Evolutionary conservation across 192 early-diverging fungal genomes (phyloP).

Genomic region (Coemansia sp.): DNA sequence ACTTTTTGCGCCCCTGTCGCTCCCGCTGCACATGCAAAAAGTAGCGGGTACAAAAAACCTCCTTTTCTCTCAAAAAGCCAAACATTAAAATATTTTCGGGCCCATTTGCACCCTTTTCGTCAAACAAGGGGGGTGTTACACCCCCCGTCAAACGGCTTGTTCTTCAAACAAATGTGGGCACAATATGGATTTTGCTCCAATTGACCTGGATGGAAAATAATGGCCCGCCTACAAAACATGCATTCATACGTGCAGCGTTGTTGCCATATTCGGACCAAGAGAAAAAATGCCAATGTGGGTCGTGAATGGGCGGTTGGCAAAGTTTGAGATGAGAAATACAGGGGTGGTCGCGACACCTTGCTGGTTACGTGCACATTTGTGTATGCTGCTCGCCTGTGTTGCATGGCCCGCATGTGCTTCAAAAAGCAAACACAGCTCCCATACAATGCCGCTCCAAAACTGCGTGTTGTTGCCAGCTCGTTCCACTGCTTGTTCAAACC

Average conservation of each 20-base stretch:
- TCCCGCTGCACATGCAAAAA: neutral
- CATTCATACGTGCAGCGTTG: constrained; percentile 23
- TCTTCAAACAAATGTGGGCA: neutral
- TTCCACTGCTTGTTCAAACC: neutral
- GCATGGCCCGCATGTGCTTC: neutral
- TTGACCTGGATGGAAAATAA: constrained; percentile 15
- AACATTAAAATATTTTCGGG: neutral
- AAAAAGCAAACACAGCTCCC: neutral
- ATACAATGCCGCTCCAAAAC: neutral
- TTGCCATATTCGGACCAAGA: constrained; percentile 9
- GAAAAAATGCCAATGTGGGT: neutral
- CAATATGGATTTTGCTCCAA: constrained; percentile 16
- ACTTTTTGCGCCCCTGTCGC: neutral
- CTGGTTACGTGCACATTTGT: neutral
- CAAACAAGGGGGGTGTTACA: neutral
- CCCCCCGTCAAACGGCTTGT: neutral
- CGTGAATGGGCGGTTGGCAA: constrained; percentile 4
- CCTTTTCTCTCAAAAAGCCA: neutral
- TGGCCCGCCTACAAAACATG: constrained; percentile 11
- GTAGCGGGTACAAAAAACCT: neutral
- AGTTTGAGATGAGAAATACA: neutral
- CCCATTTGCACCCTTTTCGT: constrained; percentile 13
- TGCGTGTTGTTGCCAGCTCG: neutral
- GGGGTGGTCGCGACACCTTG: neutral
- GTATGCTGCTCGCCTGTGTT: neutral